Evolutionary conservation across 768 basidiomycete genomes (phyloP), one percentile per base, ranked within the genome.

Genomic region (Psilocybe tampanensis): DNA sequence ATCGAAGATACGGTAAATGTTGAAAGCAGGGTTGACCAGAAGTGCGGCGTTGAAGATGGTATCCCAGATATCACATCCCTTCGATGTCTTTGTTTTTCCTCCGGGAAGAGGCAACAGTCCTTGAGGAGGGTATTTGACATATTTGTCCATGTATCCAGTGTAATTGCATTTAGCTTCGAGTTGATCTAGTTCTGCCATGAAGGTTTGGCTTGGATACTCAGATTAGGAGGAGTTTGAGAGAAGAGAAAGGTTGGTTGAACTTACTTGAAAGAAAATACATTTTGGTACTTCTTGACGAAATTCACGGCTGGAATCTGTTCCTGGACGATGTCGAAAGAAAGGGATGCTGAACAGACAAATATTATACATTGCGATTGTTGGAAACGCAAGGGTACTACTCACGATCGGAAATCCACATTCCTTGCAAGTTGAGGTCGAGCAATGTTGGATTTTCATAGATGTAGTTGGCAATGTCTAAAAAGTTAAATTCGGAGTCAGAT

Each of bases 1-100:
- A 64, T 90, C 89, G 70, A 89, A 88, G 53, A 92, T 88, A 19
- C 86, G 81, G 66, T 92, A 92, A 7, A 90, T 78, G 61, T 92
- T 79, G 74, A 92, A 92, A 0, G 86, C 89, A 0, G 90, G 90
- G 63, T 92, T 91, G 60, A 88, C 71, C 2, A 70, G 51, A 19
- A 89, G 60, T 0, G 90, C 83, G 0, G 81, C 86, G 18, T 85
- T 69, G 64, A 88, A 84, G 52, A 92, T 85, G 33, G 75, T 70
- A 22, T 81, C 77, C 89, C 87, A 91, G 0, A 90, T 68, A 63
- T 90, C 85, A 60, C 90, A 92, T 19, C 80, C 85, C 8, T 60
- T 66, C 29, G 79, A 78, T 0, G 66, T 70, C 8, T 73, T 68
- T 0, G 75, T 74, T 0, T 82, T 82, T n/a, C 71, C 77, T 7